Base-by-base conservation (phyloP, 176 grass and related monocot species). In the Oryza brachyantha region DNA sequence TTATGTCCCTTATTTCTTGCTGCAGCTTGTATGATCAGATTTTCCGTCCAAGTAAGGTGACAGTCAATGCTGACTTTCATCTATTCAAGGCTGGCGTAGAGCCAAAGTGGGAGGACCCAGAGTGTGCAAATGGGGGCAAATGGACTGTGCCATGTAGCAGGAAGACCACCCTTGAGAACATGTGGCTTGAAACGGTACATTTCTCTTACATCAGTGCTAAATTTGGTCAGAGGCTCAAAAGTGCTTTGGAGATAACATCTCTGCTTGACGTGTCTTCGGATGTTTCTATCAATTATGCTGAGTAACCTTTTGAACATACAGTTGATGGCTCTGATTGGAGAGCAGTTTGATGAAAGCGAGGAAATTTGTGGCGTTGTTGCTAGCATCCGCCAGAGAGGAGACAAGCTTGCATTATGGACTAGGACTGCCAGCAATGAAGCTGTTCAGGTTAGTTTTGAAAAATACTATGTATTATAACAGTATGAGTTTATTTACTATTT, bases 341-440 rank as follows among this genome's bases (percentile, higher is more conserved):
- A 96, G 88, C 96, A 99, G 64, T 96, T 99, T 70, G 92, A 96
- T 67, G 96, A 93, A 75, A 94, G 81, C 2, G 92, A 96, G 35
- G 96, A 99, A 74, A 99, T 99, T 66, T 99, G 96, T 91, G 96
- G 96, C 38, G 80, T 96, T 77, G 96, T 99, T 70, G 92, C 90
- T 75, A 96, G 96, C 70, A 92, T 99, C 48, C 92, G 96, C 68
- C 68, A 71, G 13, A 99, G 90, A 81, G 88, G 88, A 50, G 96
- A 99, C 70, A 99, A 93, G 71, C 90, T 99, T 68, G 88, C 96
- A 78, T 70, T 99, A 31, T 99, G 96, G 96, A 99, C 96, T 55
- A 96, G 83, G 79, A 73, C 90, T 61, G 96, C 96, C 27, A 99
- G 78, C 73, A 99, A 99, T 77, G 96, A 99, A 93, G 96, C 96